Evolutionary conservation across 1,284 basidiomycete genomes (phyloP).

Genomic region (Somion occarium): DNA sequence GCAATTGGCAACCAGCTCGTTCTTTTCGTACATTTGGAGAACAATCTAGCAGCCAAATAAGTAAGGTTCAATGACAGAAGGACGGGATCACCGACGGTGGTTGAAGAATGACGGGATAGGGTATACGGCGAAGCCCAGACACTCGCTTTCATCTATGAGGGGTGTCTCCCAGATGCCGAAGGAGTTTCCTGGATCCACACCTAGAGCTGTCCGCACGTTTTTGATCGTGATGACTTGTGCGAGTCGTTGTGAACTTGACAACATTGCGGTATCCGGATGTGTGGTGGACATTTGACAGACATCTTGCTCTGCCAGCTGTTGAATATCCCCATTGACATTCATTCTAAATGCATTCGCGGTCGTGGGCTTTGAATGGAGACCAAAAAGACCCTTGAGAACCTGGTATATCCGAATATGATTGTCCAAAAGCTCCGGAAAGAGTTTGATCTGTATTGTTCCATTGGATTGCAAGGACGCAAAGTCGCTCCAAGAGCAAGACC

Average conservation of each 20-base stretch:
- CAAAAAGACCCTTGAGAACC: constrained; percentile 22
- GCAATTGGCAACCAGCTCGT: constrained; percentile 39
- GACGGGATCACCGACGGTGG: constrained; percentile 39
- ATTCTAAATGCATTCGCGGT: too few relatives aligned
- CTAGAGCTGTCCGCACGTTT: constrained; percentile 44
- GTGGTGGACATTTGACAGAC: too few relatives aligned
- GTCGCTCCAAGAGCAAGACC: too few relatives aligned
- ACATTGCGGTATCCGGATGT: not conserved
- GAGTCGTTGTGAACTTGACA: constrained; percentile 22
- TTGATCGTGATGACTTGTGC: constrained; percentile 32
- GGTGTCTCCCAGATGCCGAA: constrained; percentile 61
- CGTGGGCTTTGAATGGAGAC: not conserved
- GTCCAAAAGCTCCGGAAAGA: constrained; percentile 25
- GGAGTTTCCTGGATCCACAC: constrained; percentile 59
- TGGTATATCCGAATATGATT: constrained; percentile 27
- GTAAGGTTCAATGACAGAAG: not conserved
- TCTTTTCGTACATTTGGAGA: constrained; percentile 53
- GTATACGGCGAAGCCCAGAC: constrained; percentile 62
- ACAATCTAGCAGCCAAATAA: constrained; percentile 40
- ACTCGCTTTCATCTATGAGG: constrained; percentile 45
- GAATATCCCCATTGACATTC: too few relatives aligned
- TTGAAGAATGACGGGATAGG: constrained; percentile 61
- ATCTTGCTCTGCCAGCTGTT: not conserved
- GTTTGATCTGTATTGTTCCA: constrained; percentile 21
- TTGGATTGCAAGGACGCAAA: constrained; percentile 25